Evolutionary conservation across 2,329 filamentous ascomycete species (phyloP), one percentile per base, ranked within the genome.

Genomic region (Fonsecaea monophora): DNA sequence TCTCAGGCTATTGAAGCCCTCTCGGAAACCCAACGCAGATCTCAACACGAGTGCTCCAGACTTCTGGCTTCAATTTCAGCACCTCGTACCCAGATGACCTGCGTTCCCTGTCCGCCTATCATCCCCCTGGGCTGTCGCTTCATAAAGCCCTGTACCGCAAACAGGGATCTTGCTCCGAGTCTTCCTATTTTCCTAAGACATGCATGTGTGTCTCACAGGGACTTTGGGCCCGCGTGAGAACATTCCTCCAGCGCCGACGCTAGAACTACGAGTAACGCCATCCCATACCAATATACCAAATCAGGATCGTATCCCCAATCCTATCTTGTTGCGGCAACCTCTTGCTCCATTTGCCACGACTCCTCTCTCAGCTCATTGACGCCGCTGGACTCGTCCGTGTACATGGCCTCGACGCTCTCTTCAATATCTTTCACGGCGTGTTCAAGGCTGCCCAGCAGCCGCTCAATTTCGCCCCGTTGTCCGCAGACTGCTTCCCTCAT

Each of bases 381-480:
- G 50, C 64, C 57, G 60, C 42, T 61, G 25, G 69, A 61, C 65
- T 80, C 75, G 40, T 70, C 68, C 65, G 76, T 77, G 7, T 75
- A 74, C 68, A 81, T 79, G 10, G 80, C 79, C 25, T 76, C 75
- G 34, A 80, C 80, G 54, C 82, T 81, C 3, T 79, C 82, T 72
- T 88, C 85, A 53, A 89, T 74, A 75, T 89, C 87, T 35, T 77
- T 77, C 54, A 89, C 82, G 12, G 87, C 82, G 54, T 77, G 78
- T 74, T 89, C 87, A 37, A 90, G 74, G 18, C 83, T 81, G 18
- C 78, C 77, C 21, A 89, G 76, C 60, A 89, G 74, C 25, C 75
- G 79, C 69, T 86, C 82, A 54, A 89, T 87, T 72, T 89, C 86
- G 55, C 79, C 77, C 65, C 85, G 79, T 72, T 89, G 87, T 48